A percentile compares a stretch with the other conserved stretches of the same genome.
Evolutionary conservation across 2,329 filamentous ascomycete genomes (phyloP).

Genomic region (Colletotrichum theobromicola): DNA sequence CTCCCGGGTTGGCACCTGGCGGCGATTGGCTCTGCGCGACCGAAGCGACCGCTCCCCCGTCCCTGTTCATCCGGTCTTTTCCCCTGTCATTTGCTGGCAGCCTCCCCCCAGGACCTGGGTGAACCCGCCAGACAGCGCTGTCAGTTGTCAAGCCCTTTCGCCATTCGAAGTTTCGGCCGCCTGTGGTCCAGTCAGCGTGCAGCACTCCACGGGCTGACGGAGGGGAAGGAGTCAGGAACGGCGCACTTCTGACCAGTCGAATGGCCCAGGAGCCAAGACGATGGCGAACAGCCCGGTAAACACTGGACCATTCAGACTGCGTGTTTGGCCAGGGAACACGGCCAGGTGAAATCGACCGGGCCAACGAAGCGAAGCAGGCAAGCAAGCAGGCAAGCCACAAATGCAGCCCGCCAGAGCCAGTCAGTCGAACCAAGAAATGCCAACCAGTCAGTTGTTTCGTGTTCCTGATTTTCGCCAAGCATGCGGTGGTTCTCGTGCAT

Average conservation of each 20-base stretch:
- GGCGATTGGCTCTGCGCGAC: neutral
- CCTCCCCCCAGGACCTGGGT: neutral
- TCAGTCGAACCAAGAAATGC: neutral
- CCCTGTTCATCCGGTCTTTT: constrained; percentile 16
- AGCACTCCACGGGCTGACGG: neutral
- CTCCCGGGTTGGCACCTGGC: neutral
- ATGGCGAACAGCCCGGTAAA: constrained; percentile 13
- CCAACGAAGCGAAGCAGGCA: neutral
- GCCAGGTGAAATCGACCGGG: constrained; percentile 9
- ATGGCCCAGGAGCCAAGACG: neutral
- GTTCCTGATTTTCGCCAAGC: neutral
- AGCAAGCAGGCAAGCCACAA: neutral
- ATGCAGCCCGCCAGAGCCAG: neutral
- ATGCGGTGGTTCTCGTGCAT: neutral
- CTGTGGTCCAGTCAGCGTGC: neutral
- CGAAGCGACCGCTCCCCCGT: neutral
- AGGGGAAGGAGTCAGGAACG: neutral
- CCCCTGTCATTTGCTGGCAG: constrained; percentile 11
- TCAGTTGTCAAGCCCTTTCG: constrained; percentile 2
- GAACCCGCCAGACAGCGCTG: neutral
- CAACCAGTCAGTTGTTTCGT: neutral
- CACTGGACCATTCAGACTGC: constrained; percentile 15
- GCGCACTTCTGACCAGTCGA: neutral
- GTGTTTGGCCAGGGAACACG: neutral
- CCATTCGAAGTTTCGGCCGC: neutral